Conservation (phyloP, 345 rosid genomes). For the Eucalyptus curtisii region DNA sequence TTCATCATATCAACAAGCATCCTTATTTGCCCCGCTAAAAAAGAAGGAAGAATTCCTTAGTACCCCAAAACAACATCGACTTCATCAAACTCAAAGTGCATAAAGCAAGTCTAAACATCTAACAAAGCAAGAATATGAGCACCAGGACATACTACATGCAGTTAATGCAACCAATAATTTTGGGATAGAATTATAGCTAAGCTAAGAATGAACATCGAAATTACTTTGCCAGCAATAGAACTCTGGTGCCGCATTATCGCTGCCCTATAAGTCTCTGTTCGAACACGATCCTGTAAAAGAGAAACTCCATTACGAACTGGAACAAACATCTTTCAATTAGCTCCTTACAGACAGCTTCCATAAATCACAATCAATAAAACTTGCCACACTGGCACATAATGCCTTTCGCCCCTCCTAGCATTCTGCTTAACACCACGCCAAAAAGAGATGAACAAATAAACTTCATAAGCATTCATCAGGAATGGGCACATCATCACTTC, state of each 20-base stretch:
- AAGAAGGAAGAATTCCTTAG: not conserved
- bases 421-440: not conserved
- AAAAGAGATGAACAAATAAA: not conserved
- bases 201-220: not conserved
- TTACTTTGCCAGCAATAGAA: conserved; percentile 86
- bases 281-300: conserved; percentile 53
- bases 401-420: not conserved
- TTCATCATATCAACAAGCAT: not conserved
- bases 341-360: not conserved
- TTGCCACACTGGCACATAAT: not conserved
- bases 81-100: not conserved
- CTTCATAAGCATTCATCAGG: not conserved
- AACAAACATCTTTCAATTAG: not conserved
- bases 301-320: not conserved
- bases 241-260: conserved; percentile 85
- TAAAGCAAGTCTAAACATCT: not conserved
- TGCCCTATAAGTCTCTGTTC: conserved; percentile 71
- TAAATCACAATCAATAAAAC: not conserved
- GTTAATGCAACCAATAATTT: not conserved
- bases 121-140: not conserved
- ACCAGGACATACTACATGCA: not conserved
- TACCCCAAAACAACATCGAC: not conserved
- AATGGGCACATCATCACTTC: not conserved
- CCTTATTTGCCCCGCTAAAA: not conserved
- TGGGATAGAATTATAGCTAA: not conserved